Conservation (phyloP, 306 rosid species). For the Quercus dentata region DNA sequence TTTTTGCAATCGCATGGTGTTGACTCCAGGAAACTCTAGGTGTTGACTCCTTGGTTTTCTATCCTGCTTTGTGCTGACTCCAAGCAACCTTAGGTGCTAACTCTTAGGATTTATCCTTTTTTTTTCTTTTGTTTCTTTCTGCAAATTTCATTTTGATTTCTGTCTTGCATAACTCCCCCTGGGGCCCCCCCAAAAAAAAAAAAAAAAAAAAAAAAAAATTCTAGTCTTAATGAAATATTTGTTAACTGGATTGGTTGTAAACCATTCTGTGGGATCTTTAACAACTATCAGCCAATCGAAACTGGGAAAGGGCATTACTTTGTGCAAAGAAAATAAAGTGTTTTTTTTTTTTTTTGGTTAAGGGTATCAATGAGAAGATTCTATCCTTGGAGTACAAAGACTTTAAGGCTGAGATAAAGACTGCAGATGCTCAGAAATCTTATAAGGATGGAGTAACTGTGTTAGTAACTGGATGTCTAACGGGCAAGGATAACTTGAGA, state of each 20-base stretch:
- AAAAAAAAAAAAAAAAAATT: not conserved
- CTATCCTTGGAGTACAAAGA: conserved; percentile 60
- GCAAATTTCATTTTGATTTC: no score
- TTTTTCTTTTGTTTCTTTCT: no score
- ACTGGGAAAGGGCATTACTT: not conserved
- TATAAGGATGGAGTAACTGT: conserved; percentile 62
- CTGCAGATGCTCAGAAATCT: conserved; percentile 78
- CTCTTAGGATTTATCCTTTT: no score
- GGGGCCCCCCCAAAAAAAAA: not conserved
- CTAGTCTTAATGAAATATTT: not conserved
- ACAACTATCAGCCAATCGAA: not conserved
- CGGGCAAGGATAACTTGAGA: conserved; percentile 63
- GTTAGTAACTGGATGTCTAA: conserved; percentile 77
- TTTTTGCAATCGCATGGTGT: no score
- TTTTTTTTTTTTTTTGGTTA: conserved; percentile 15
- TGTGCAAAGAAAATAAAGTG: not conserved
- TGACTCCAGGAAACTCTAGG: no score
- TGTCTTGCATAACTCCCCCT: no score
- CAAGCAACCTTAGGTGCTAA: no score
- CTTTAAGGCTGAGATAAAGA: conserved; percentile 62
- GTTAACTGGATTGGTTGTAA: not conserved
- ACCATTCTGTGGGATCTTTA: not conserved
- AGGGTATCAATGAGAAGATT: conserved; percentile 78
- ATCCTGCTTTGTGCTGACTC: no score
- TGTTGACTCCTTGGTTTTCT: no score